Evolutionary conservation across 2,329 filamentous ascomycete species (phyloP).

Genomic region (Aspergillus thermomutatus): DNA sequence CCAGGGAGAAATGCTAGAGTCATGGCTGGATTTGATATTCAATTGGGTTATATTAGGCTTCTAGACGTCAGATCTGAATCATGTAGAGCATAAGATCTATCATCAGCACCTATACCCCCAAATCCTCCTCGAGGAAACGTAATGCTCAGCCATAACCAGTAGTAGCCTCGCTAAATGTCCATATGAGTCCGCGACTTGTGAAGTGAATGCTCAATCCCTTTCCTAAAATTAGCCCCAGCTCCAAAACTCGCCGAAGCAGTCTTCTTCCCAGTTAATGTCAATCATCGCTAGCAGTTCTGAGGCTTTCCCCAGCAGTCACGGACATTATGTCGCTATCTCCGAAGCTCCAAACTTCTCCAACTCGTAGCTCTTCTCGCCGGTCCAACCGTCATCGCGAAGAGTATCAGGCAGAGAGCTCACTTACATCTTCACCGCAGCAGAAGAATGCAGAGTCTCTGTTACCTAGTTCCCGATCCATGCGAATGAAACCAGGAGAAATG

Average conservation of each 20-base stretch:
- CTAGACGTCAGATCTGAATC: neutral
- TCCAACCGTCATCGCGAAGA: neutral
- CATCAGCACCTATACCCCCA: neutral
- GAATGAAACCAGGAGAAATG: neutral
- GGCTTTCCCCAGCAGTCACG: neutral
- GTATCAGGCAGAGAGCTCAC: neutral
- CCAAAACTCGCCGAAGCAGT: neutral
- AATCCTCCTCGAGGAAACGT: neutral
- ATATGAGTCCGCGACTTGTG: neutral
- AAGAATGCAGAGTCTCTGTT: neutral
- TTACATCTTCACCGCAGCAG: neutral
- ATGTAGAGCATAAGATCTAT: neutral
- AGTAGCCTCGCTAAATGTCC: neutral
- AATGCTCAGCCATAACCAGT: neutral
- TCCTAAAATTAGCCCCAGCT: neutral
- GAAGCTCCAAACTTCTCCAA: neutral
- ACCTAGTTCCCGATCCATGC: neutral
- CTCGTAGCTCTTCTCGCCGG: neutral
- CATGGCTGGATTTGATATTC: neutral
- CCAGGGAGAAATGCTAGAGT: neutral
- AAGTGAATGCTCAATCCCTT: neutral
- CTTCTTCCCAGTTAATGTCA: neutral
- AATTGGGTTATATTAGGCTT: neutral
- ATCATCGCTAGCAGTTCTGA: neutral
- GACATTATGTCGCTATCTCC: slow-evolving; percentile 17